Evolutionary conservation across 495 filamentous ascomycete genomes (phyloP), one percentile per base, ranked within the genome.

Genomic region (Physcia stellaris): DNA sequence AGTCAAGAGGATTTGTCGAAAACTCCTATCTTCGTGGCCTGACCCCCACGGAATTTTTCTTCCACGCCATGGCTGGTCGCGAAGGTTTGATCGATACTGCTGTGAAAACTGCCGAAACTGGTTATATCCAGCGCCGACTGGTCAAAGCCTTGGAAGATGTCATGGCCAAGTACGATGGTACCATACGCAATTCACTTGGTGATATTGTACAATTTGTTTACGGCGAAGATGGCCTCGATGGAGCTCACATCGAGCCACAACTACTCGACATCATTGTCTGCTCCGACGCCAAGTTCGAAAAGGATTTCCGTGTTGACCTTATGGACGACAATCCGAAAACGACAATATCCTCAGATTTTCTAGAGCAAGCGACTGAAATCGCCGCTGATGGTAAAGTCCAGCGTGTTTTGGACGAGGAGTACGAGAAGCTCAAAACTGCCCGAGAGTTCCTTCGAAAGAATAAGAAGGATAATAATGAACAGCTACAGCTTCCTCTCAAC

Each of bases 21-120:
- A 99, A 99, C 62, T 99, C 90, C 0, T 99, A 99, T 50, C 73
- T 99, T 20, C 82, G 90, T 67, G 90, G 90, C 24, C 63, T 99
- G 42, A 99, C 90, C 0, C 87, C 90, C 2, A 80, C 81, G 1
- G 90, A 99, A 50, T 99, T 96, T 59, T 99, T 94, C 68, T 99
- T 99, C 71, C 90, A 99, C 65, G 90, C 90, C 47, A 99, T 99
- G 90, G 90, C 90, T 63, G 90, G 90, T 82, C 79, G 90, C 64
- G 90, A 99, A 61, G 90, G 90, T 90, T 68, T 99, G 32, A 99
- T 99, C 49, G 90, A 99, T 73, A 99, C 90, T 16, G 90, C 90
- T 49, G 90, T 99, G 55, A 99, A 99, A 70, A 99, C 90, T 43
- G 90, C 90, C 24, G 90, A 99, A 54, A 99, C 90, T 29, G 90